Evolutionary conservation across 441 rosid species (phyloP), one percentile per base, ranked within the genome.

Genomic region (Pelargonium citronellum): DNA sequence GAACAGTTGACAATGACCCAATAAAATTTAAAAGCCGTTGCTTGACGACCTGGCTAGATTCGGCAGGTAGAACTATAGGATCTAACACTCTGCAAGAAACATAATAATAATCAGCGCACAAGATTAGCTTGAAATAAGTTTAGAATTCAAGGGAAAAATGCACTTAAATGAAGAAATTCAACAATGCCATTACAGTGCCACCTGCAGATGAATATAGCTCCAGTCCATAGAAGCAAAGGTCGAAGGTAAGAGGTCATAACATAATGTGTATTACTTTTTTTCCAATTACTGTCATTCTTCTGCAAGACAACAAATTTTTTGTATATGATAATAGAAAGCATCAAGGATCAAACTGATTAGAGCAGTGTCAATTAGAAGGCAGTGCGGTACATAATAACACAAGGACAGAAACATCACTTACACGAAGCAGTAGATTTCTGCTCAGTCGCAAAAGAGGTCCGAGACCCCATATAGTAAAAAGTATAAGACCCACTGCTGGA

Each of bases 1-100:
- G 82, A 68, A 92, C 96, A 2, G 91, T 92, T 37, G 98, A 90
- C 79, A 89, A 76, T 68, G 92, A 87, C 75, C 91, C 84, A 39
- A 89, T 84, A 79, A 92, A 92, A 79, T 84, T 81, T 80, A 92
- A 74, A 81, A 87, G 82, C 73, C 96, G 81, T 70, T 85, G 89
- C 76, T 90, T 92, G 60, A 92, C 88, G 76, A 81, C 70, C 81
- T 83, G 86, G 73, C 89, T 82, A 71, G 96, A 92, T 81, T 86
- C 95, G 24, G 95, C 80, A 66, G 92, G 90, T 73, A 92, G 81
- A 72, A 78, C 80, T 67, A 92, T 44, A 58, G 89, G 94, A 83
- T 92, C 94, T 79, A 92, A 74, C 8, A 86, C 85, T 85, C 98
- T 92, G 79, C 78, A 68, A 58, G 69, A 79, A 68, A 69, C 49